These are phyloP conservation scores for Plasmodiophora brassicae DNA, from an alignment of 208 protist species.

Conservation along the genomic window DNA sequence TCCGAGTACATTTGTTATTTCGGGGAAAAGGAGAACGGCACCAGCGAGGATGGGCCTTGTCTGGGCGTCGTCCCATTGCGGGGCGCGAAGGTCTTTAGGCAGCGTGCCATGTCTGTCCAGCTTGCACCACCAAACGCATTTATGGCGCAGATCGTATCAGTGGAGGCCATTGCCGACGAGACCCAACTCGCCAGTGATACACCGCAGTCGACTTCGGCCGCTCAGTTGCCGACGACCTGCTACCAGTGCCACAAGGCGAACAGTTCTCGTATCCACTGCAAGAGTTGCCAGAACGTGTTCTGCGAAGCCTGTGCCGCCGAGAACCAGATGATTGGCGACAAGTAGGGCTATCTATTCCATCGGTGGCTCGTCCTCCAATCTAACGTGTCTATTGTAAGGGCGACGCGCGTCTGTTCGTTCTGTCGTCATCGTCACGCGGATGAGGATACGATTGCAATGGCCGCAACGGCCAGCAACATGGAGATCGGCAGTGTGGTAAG, in stretches of 20 bases:
- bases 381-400: not conserved
- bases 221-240: not conserved
- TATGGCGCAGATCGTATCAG: not conserved
- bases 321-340: not conserved
- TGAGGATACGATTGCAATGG: not conserved
- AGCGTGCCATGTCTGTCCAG: not conserved
- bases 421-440: not conserved
- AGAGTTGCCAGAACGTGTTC: slow-evolving; percentile 23
- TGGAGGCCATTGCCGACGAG: not conserved
- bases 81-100: not conserved
- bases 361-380: not conserved
- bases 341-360: not conserved
- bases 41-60: not conserved
- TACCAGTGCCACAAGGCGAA: not conserved
- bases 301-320: not conserved
- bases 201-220: not conserved
- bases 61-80: not conserved
- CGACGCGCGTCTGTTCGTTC: not conserved
- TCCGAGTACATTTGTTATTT: slow-evolving; percentile 15
- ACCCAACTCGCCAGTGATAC: not conserved
- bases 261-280: not conserved
- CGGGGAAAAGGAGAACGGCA: not conserved
- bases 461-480: not conserved
- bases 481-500: not conserved
- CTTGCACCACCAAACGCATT: not conserved